Evolutionary conservation across 441 rosid genomes (phyloP).

Genomic region (Arabidopsis lyrata): DNA sequence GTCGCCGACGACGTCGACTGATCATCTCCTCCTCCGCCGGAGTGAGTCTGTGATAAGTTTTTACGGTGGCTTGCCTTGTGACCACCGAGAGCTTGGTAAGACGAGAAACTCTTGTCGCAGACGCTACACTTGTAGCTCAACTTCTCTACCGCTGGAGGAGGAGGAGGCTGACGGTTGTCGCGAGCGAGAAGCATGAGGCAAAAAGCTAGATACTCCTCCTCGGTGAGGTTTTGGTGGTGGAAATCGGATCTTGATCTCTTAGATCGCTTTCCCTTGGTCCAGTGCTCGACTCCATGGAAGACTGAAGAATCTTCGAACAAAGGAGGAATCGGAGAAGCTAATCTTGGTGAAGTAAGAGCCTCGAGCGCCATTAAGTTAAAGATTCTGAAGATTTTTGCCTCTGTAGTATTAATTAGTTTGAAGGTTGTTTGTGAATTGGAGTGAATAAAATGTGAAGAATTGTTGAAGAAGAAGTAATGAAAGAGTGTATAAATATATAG

Average conservation of each 20-base stretch:
- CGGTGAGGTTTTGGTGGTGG: conserved; percentile 51
- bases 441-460: neutral
- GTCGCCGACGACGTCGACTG: conserved; percentile 48
- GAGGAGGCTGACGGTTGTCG: conserved; percentile 40
- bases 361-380: conserved; percentile 66
- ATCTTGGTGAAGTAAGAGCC: conserved; percentile 75
- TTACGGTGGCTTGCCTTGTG: conserved; percentile 95
- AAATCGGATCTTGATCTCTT: conserved; percentile 65
- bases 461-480: conserved; percentile 36
- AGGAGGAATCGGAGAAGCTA: conserved; percentile 52
- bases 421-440: neutral
- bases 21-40: conserved; percentile 57
- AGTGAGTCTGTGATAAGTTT: conserved; percentile 44
- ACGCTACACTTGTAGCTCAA: conserved; percentile 70
- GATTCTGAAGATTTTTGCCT: neutral
- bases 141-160: conserved; percentile 37
- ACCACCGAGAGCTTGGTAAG: conserved; percentile 96
- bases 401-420: neutral
- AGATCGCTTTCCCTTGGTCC: conserved; percentile 82
- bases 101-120: conserved; percentile 77
- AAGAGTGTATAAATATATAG: conserved; percentile 30
- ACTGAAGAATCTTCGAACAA: conserved; percentile 53
- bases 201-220: conserved; percentile 86
- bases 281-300: conserved; percentile 61
- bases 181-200: conserved; percentile 88